Evolutionary conservation across 2,329 filamentous ascomycete genomes (phyloP).

Genomic region (Triangularia setosa): DNA sequence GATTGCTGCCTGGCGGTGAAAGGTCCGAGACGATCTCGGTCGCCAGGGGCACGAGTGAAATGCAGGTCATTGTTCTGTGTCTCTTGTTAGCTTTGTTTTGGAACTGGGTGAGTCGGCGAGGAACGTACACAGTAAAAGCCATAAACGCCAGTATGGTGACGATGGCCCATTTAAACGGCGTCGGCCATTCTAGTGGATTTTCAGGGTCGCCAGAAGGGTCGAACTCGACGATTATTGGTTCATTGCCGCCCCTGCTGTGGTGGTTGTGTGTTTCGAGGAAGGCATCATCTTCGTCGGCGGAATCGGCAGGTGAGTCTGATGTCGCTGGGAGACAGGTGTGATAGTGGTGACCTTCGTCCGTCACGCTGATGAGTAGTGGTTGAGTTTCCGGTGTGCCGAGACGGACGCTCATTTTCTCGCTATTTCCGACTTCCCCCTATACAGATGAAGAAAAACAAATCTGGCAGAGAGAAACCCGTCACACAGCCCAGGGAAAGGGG

Average conservation of each 20-base stretch:
- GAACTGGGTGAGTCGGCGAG: neutral
- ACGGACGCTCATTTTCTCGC: slow-evolving; percentile 9
- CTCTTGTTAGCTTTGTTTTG: slow-evolving; percentile 1
- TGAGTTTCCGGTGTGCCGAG: slow-evolving; percentile 19
- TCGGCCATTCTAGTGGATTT: slow-evolving; percentile 52
- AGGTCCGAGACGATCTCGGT: slow-evolving; percentile 47
- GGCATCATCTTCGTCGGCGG: neutral
- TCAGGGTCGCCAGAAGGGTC: slow-evolving; percentile 44
- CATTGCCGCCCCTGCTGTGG: neutral
- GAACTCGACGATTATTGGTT: slow-evolving; percentile 36
- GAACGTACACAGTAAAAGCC: slow-evolving; percentile 52
- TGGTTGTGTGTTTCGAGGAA: neutral
- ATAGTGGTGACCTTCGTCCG: slow-evolving; percentile 15
- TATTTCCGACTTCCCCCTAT: neutral
- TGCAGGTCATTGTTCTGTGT: slow-evolving; percentile 53
- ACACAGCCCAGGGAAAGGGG: neutral
- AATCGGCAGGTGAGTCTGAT: neutral
- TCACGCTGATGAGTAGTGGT: slow-evolving; percentile 18
- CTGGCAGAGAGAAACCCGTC: no score
- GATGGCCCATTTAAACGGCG: slow-evolving; percentile 49
- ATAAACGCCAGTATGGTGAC: slow-evolving; percentile 50
- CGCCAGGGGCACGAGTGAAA: slow-evolving; percentile 52
- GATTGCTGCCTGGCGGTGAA: slow-evolving; percentile 29
- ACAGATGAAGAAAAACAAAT: neutral
- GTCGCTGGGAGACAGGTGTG: slow-evolving; percentile 7